Percentiles rank a stretch among this genome's conserved stretches.
Conservation (phyloP, 495 filamentous ascomycete genomes). For the Penicillium crystallinum region DNA sequence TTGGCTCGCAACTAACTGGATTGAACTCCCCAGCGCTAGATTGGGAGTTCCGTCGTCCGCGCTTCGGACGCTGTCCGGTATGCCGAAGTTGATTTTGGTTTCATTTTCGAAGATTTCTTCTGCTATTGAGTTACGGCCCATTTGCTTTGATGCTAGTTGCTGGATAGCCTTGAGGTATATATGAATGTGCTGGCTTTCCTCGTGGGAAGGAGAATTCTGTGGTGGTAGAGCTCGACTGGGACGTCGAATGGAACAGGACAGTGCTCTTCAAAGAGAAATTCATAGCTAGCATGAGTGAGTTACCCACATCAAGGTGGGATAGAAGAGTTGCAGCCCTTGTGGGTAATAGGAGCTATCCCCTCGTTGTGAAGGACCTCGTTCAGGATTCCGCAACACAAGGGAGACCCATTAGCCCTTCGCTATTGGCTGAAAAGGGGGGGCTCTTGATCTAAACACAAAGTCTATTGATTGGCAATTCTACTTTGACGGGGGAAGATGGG, state of each 20-base stretch:
- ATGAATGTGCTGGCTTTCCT: neutral
- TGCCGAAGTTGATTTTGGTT: constrained; percentile 12
- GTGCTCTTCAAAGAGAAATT: neutral
- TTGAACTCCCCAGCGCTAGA: constrained; percentile 15
- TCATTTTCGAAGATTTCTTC: constrained; percentile 15
- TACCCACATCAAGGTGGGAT: neutral
- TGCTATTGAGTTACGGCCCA: constrained; percentile 11
- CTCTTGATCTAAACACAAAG: neutral
- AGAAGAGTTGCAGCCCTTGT: neutral
- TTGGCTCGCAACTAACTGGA: constrained; percentile 20
- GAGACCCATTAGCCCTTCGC: neutral
- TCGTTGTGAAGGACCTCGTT: neutral
- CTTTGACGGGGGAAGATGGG: neutral
- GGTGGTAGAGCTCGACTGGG: neutral
- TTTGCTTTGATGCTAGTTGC: neutral
- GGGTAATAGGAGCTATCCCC: neutral
- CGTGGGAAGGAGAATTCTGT: neutral
- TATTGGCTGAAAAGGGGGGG: neutral
- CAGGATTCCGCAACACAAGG: constrained; percentile 3
- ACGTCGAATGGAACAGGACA: neutral
- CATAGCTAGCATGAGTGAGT: neutral
- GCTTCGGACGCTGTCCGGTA: constrained; percentile 17
- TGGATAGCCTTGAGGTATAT: neutral
- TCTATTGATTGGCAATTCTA: neutral
- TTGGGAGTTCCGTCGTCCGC: constrained; percentile 12